These are phyloP conservation scores for Venturia oleaginea DNA, from an alignment of 2,329 filamentous ascomycete genomes.

Conservation along the genomic window DNA sequence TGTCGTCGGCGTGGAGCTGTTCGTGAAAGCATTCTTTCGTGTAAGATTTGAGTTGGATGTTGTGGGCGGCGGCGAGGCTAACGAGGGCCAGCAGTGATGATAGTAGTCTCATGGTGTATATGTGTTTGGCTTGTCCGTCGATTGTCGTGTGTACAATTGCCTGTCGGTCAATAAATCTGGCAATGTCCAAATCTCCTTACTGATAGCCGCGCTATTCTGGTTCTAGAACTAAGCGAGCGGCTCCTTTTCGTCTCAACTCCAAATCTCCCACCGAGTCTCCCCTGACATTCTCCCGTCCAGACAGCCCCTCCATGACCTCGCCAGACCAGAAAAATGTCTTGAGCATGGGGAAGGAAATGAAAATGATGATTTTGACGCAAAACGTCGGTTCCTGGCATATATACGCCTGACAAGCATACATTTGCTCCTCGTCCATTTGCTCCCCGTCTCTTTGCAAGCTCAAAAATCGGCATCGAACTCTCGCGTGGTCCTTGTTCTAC, in stretches of 20 bases:
- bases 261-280: not conserved
- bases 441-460: not conserved
- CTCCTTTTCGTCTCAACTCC: not conserved
- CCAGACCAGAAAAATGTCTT: not conserved
- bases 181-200: not conserved
- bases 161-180: not conserved
- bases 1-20: conserved; percentile 81
- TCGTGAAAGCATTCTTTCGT: conserved; percentile 98
- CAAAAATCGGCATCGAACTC: not conserved
- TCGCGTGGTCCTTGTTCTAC: not conserved
- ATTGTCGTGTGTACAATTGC: not conserved
- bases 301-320: not conserved
- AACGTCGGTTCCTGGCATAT: not conserved
- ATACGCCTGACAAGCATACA: not conserved
- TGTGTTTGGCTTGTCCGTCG: not conserved
- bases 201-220: not conserved
- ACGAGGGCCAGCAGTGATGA: conserved; percentile 32
- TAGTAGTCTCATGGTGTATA: conserved; percentile 4
- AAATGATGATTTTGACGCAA: not conserved
- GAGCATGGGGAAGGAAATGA: not conserved
- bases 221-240: not conserved
- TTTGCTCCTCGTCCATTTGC: not conserved
- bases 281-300: not conserved
- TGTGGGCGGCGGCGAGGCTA: conserved; percentile 68
- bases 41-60: conserved; percentile 89